Percentiles rank a stretch among this genome's conserved stretches.
phyloP scores from a whole-genome alignment of 78 protist genomes.

The Dictyostelium discoideum region DNA sequence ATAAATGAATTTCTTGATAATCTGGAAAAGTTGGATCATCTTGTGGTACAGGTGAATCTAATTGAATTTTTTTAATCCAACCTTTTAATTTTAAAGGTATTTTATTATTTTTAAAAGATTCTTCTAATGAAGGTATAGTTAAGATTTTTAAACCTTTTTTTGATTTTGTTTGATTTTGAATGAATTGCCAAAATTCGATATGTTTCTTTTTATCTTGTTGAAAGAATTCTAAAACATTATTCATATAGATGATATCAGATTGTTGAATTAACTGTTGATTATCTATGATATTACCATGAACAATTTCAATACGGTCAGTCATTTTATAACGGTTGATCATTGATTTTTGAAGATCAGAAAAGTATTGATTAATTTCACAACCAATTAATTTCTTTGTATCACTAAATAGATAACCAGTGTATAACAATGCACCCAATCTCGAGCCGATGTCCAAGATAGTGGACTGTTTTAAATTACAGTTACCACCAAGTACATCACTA shows the following conservation, averaged over 20 bases:
- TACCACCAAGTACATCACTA: constrained; percentile 45
- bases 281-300: constrained; percentile 75
- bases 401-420: constrained; percentile 72
- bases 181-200: constrained; percentile 55
- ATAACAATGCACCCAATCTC: constrained; percentile 69
- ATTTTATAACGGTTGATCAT: constrained; percentile 29
- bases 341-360: constrained; percentile 29
- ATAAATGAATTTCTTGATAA: constrained; percentile 32
- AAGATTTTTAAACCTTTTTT: constrained; percentile 44
- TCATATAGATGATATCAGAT: constrained; percentile 79
- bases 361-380: constrained; percentile 58
- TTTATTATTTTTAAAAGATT: constrained; percentile 57
- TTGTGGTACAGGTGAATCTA: constrained; percentile 16
- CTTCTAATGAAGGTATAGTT: constrained; percentile 71
- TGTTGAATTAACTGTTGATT: not conserved
- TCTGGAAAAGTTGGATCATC: constrained; percentile 33
- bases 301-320: constrained; percentile 29
- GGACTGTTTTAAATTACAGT: not conserved
- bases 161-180: constrained; percentile 4
- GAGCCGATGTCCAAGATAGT: constrained; percentile 74
- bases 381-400: constrained; percentile 51
- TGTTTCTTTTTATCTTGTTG: constrained; percentile 26
- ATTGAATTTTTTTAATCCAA: constrained; percentile 31
- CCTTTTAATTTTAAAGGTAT: constrained; percentile 65
- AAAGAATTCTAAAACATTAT: constrained; percentile 80